phyloP scores from a whole-genome alignment of 2,329 filamentous ascomycete species.

The Arthrobotrys musiformis region DNA sequence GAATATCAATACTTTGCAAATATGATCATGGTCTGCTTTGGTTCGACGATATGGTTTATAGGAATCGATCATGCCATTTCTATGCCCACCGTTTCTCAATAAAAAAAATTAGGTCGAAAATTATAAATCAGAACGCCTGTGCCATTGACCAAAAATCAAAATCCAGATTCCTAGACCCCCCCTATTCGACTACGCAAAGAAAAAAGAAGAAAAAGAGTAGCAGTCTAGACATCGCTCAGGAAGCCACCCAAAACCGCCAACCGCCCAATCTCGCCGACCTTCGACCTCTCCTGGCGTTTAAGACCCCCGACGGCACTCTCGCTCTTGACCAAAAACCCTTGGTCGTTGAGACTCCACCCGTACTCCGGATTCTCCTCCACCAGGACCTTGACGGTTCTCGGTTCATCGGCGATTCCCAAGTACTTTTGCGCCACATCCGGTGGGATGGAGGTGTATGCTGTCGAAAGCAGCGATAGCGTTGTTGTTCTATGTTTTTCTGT shows the following conservation, averaged over 20 bases:
- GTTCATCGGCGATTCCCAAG: constrained; percentile 55
- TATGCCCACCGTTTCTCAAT: no score
- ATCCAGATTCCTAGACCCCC: not conserved
- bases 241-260: constrained; percentile 58
- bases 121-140: constrained; percentile 10
- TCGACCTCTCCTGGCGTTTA: constrained; percentile 63
- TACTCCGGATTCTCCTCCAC: constrained; percentile 58
- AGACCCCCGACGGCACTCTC: constrained; percentile 66
- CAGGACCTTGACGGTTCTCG: constrained; percentile 51
- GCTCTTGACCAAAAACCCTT: constrained; percentile 59
- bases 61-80: not conserved
- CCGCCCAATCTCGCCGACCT: constrained; percentile 62
- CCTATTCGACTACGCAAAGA: not conserved
- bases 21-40: no score
- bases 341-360: constrained; percentile 61
- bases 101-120: not conserved
- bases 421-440: constrained; percentile 57
- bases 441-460: constrained; percentile 58
- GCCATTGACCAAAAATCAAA: not conserved
- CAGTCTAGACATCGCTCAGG: constrained; percentile 56
- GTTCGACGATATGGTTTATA: not conserved
- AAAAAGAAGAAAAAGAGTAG: not conserved
- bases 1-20: not conserved
- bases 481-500: constrained; percentile 57
- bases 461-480: constrained; percentile 57